Percentiles rank a stretch among this genome's conserved stretches.
phyloP scores from a whole-genome alignment of 768 basidiomycete species.

The Sporobolomyces pararoseus region DNA sequence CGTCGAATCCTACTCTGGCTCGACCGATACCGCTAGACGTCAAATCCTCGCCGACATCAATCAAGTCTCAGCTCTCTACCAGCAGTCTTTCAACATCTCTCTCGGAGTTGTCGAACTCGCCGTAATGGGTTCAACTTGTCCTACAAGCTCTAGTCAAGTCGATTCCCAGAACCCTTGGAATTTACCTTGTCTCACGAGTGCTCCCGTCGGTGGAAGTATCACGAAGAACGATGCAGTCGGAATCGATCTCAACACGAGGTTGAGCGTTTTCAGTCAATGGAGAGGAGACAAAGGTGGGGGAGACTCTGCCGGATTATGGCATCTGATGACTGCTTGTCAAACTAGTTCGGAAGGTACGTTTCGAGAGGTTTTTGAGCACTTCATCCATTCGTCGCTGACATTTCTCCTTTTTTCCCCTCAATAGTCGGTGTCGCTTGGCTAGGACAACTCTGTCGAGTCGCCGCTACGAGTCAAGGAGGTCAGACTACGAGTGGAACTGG shows the following conservation, averaged over 20 bases:
- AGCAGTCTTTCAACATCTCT: constrained; percentile 75
- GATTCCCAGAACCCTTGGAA: constrained; percentile 64
- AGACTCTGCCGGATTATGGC: constrained; percentile 78
- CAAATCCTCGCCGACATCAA: constrained; percentile 60
- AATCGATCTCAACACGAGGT: constrained; percentile 62
- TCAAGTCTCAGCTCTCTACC: constrained; percentile 48
- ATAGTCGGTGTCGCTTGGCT: constrained; percentile 76
- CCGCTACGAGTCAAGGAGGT: constrained; percentile 42
- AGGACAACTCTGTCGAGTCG: constrained; percentile 60
- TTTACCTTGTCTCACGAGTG: constrained; percentile 57
- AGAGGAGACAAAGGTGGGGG: constrained; percentile 62
- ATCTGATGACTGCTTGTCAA: constrained; percentile 78
- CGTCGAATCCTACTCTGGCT: constrained; percentile 58
- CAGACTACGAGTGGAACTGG: constrained; percentile 71
- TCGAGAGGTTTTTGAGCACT: too few species aligned
- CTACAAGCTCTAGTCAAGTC: constrained; percentile 55
- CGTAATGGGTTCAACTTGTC: constrained; percentile 67
- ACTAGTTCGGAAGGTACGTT: constrained; percentile 65
- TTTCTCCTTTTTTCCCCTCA: not conserved
- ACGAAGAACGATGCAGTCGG: constrained; percentile 27
- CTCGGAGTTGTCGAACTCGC: constrained; percentile 73
- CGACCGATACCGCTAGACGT: constrained; percentile 62
- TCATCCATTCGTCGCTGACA: too few species aligned
- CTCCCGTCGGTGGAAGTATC: not conserved
- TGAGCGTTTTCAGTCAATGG: constrained; percentile 79